Evolutionary conservation across 148 eudicot species (phyloP).

Genomic region (Heliamphora exappendiculata): DNA sequence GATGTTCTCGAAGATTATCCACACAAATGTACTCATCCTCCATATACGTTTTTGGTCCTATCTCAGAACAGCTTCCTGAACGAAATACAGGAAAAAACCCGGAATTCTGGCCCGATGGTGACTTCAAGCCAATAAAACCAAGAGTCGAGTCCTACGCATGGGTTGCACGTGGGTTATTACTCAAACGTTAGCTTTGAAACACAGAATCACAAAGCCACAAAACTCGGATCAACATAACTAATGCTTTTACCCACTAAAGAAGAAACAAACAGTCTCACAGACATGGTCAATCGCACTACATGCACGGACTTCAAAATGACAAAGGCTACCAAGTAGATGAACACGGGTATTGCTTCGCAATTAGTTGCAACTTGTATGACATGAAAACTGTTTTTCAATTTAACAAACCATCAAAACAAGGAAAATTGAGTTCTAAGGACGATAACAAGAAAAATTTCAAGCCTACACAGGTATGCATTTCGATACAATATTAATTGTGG

Average conservation of each 20-base stretch:
- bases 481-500: not conserved
- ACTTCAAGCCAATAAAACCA: slow-evolving; percentile 19
- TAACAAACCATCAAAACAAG: not conserved
- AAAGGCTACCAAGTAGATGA: not conserved
- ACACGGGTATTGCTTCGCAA: not conserved
- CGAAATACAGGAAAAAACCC: slow-evolving; percentile 40
- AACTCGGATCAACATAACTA: not conserved
- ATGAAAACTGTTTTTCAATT: not conserved
- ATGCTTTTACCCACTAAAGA: not conserved
- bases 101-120: slow-evolving; percentile 29
- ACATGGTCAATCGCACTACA: not conserved
- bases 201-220: not conserved
- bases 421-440: not conserved
- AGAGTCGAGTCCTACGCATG: slow-evolving; percentile 24
- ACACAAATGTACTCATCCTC: slow-evolving; percentile 63
- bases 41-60: slow-evolving; percentile 56
- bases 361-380: not conserved
- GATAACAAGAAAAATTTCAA: not conserved
- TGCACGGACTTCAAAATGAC: not conserved
- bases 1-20: slow-evolving; percentile 43
- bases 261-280: not conserved
- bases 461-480: not conserved
- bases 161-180: not conserved
- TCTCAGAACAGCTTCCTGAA: slow-evolving; percentile 66
- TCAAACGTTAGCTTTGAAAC: slow-evolving; percentile 1